Evolutionary conservation across 2,329 filamentous ascomycete species (phyloP).

Genomic region (Colletotrichum gigasporum): DNA sequence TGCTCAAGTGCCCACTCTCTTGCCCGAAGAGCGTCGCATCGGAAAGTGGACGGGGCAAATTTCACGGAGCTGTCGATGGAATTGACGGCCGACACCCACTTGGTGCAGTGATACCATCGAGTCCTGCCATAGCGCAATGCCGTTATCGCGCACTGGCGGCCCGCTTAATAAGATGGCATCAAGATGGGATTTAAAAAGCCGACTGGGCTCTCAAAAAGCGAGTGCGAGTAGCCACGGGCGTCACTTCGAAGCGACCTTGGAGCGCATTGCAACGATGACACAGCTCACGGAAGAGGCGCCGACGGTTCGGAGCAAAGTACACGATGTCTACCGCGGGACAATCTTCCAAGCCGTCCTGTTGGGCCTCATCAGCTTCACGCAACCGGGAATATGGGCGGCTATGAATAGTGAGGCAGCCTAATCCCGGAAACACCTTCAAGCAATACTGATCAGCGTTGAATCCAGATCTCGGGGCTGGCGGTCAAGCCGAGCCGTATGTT

Average conservation of each 20-base stretch:
- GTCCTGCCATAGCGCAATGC: slow-evolving; percentile 24
- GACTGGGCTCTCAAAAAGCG: too few species aligned
- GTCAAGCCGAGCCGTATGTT: slow-evolving; percentile 21
- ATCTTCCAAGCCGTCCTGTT: slow-evolving; percentile 55
- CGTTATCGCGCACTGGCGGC: background rate
- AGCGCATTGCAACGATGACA: background rate
- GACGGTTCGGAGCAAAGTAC: background rate
- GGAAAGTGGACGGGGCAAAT: background rate
- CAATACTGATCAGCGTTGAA: background rate
- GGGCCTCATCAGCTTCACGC: slow-evolving; percentile 53
- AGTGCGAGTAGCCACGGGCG: too few species aligned
- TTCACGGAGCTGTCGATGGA: background rate
- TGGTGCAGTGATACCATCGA: slow-evolving; percentile 21
- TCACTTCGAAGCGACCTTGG: background rate
- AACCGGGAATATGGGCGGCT: slow-evolving; percentile 52
- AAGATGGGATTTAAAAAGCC: background rate
- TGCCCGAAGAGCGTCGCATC: background rate
- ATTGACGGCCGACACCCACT: background rate
- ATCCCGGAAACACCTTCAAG: too few species aligned
- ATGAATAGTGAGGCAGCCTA: slow-evolving; percentile 26
- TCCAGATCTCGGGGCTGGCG: slow-evolving; percentile 13
- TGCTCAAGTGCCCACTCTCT: slow-evolving; percentile 10
- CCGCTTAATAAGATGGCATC: background rate
- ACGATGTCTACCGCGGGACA: slow-evolving; percentile 49
- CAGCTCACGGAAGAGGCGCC: background rate